Evolutionary conservation across 768 basidiomycete species (phyloP).

Genomic region (Rhodocollybia butyracea): DNA sequence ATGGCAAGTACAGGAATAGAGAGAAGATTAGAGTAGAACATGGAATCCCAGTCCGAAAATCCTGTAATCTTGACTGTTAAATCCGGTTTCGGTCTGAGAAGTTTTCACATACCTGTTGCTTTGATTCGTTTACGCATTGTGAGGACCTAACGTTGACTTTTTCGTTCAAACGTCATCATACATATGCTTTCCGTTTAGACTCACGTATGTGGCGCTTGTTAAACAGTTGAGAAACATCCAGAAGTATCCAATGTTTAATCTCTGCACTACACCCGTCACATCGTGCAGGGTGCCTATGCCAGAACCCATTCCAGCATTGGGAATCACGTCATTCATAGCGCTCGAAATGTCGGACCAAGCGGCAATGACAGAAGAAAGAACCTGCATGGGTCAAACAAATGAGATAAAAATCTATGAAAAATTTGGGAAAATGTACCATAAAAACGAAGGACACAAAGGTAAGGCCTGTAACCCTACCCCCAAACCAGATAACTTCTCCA

Average conservation of each 20-base stretch:
- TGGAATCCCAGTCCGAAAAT: constrained; percentile 97
- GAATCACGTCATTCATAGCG: constrained; percentile 33
- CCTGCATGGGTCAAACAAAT: constrained; percentile 37
- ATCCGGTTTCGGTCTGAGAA: no score
- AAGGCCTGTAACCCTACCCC: constrained; percentile 80
- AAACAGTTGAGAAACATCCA: constrained; percentile 97
- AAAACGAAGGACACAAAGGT: constrained; percentile 88
- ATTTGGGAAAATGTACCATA: constrained; percentile 58
- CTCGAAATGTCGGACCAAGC: constrained; percentile 86
- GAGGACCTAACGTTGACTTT: constrained; percentile 57
- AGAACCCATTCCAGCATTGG: constrained; percentile 29
- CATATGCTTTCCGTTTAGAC: constrained; percentile 21
- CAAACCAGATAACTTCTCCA: constrained; percentile 97
- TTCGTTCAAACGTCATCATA: constrained; percentile 1
- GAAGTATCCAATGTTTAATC: constrained; percentile 78
- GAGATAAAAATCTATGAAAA: background rate
- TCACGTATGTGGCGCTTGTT: constrained; percentile 85
- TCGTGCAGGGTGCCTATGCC: constrained; percentile 31
- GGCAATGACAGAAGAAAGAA: constrained; percentile 92
- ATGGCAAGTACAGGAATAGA: constrained; percentile 87
- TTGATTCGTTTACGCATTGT: constrained; percentile 97
- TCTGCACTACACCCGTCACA: constrained; percentile 44
- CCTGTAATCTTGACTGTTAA: constrained; percentile 88
- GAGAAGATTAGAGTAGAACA: constrained; percentile 97
- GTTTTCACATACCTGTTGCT: no score